phyloP scores from a whole-genome alignment of 1,139 yeast genomes.

The Candida sojae region DNA sequence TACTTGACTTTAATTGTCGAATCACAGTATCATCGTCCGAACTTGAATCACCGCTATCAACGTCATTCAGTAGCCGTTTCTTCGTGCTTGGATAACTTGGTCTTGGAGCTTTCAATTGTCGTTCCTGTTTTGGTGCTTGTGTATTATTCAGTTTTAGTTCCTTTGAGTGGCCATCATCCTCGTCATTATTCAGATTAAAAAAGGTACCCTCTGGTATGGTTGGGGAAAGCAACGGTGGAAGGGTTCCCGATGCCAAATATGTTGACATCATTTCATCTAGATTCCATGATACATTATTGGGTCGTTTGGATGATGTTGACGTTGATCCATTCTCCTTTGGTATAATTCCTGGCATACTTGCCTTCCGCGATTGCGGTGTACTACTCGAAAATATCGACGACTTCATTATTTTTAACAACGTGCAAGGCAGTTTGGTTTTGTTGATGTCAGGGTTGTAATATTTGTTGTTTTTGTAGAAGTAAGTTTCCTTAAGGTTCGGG shows the following conservation, averaged over 20 bases:
- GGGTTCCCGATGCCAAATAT: slow-evolving; percentile 34
- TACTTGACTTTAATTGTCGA: slow-evolving; percentile 3
- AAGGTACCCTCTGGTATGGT: slow-evolving; percentile 31
- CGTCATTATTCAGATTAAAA: background rate
- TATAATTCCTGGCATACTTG: slow-evolving; percentile 16
- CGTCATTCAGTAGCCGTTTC: slow-evolving; percentile 8
- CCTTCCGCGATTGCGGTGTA: slow-evolving; percentile 19
- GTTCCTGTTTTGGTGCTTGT: background rate
- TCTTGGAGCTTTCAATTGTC: slow-evolving; percentile 8
- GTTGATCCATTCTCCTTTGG: slow-evolving; percentile 13
- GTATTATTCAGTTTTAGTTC: slow-evolving; percentile 1
- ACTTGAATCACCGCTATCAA: background rate
- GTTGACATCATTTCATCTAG: slow-evolving; percentile 40
- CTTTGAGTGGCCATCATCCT: slow-evolving; percentile 1
- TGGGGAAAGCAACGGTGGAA: slow-evolving; percentile 47
- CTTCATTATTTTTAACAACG: slow-evolving; percentile 10
- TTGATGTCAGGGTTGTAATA: background rate
- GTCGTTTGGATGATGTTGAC: background rate
- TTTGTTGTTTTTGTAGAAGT: background rate
- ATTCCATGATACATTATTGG: slow-evolving; percentile 32
- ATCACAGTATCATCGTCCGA: slow-evolving; percentile 7
- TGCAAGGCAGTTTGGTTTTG: background rate
- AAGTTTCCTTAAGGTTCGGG: no score
- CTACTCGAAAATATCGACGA: slow-evolving; percentile 39
- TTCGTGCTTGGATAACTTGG: slow-evolving; percentile 11